A percentile compares a stretch with the other conserved stretches of the same genome.
phyloP scores from a whole-genome alignment of 176 grass and related monocot genomes.

The Ampelocalamus luodianensis region DNA sequence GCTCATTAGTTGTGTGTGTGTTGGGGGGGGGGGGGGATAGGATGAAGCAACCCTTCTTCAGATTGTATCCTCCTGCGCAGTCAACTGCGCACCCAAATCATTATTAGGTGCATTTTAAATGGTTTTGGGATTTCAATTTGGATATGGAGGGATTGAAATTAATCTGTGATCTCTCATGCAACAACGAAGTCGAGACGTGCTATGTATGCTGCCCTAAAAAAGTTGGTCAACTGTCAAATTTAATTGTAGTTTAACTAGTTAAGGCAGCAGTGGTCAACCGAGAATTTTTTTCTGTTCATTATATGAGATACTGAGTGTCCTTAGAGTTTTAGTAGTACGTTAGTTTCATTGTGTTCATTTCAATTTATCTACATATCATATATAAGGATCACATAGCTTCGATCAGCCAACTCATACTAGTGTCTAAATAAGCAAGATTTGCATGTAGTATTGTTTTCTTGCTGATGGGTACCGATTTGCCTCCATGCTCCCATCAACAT shows the following conservation, averaged over 20 bases:
- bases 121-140: background rate
- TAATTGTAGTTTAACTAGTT: background rate
- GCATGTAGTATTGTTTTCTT: background rate
- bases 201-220: background rate
- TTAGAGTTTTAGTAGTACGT: background rate
- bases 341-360: background rate
- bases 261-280: background rate
- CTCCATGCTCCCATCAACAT: background rate
- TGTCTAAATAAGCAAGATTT: background rate
- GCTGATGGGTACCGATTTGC: background rate
- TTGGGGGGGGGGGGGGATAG: background rate
- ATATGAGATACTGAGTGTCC: background rate
- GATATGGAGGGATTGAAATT: background rate
- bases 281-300: background rate
- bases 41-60: background rate
- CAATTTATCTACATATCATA: background rate
- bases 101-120: background rate
- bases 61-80: background rate
- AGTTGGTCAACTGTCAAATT: background rate
- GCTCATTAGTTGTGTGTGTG: constrained; percentile 21
- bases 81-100: background rate
- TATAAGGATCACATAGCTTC: background rate
- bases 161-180: background rate
- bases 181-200: background rate
- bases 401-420: background rate